phyloP scores from a whole-genome alignment of 345 rosid genomes.

The Luvunga scandens region DNA sequence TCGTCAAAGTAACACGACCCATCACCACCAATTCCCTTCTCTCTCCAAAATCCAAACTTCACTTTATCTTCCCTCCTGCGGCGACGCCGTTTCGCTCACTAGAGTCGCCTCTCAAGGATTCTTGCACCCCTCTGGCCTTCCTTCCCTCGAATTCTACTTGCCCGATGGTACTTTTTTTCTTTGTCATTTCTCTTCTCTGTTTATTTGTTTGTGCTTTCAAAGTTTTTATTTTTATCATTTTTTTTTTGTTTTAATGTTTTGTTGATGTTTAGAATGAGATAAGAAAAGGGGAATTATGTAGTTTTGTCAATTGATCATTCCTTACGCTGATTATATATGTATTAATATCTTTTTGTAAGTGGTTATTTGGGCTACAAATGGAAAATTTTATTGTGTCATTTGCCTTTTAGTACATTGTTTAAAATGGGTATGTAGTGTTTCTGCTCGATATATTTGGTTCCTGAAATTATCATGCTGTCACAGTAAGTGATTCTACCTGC shows the following conservation, averaged over 20 bases:
- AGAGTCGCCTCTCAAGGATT: conserved; percentile 44
- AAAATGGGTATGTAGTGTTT: neutral
- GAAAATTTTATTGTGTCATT: neutral
- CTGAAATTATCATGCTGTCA: neutral
- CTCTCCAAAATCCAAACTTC: conserved; percentile 41
- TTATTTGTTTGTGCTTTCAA: neutral
- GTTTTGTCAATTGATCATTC: neutral
- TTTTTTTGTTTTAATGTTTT: neutral
- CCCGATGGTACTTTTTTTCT: conserved; percentile 63
- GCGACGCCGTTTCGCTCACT: conserved; percentile 33
- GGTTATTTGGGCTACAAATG: neutral
- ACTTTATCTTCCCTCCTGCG: conserved; percentile 30
- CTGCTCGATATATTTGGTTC: neutral
- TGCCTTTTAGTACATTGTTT: neutral
- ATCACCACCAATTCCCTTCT: conserved; percentile 64
- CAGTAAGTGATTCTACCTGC: neutral
- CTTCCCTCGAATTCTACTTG: conserved; percentile 80
- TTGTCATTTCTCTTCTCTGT: neutral
- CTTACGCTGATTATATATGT: neutral
- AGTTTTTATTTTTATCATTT: neutral
- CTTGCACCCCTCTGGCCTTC: conserved; percentile 75
- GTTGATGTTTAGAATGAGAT: too few species aligned
- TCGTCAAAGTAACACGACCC: conserved; percentile 31
- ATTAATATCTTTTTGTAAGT: neutral
- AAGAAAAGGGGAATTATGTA: too few species aligned